Base-by-base conservation (phyloP, 805 yeast species). In the Candida multigemmis region DNA sequence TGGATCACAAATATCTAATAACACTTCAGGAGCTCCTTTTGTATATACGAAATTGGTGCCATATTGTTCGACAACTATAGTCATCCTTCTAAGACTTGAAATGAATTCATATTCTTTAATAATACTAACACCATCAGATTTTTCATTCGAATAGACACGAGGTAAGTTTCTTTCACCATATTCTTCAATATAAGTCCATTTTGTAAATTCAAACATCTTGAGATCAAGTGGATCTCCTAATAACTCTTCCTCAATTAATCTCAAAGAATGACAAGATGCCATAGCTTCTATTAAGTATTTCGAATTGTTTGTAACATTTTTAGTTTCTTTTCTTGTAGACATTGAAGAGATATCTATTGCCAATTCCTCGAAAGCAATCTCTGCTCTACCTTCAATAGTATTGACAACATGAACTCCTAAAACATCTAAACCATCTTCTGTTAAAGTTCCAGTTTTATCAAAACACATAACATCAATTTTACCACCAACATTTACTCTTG, bases 11-110 rank as follows among this genome's bases (percentile, higher is more conserved):
- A 91, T 73, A 11, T 74, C 77, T 16, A 69, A 61, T 67, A 91
- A 82, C 7, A 87, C 83, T 48, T 91, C 99, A 0, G 99, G 99
- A 0, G 99, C 98, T 25, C 99, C 99, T 47, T 91, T 91, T 8
- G 91, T 85, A 46, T 72, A 78, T 2, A 60, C 38, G 10, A 26
- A 32, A 17, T 37, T 37, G 3, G 42, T 48, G n/a, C n/a, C n/a
- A n/a, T n/a, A n/a, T 9, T 32, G 30, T 32, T 71, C 69, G 10
- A 77, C 75, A 27, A 89, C 50, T 0, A 86, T 96, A 27, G 91
- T 77, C 96, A 89, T 89, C 43, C 98, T 65, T 49, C 98, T 74
- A 34, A 91, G 55, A 18, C 76, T 71, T 1, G 97, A 76, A 3
- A 83, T 66, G 50, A 91, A 91, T 41, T 91, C 99, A 53, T 75